A percentile compares a stretch with the other conserved stretches of the same genome.
Conservation (phyloP, 257 asterid genomes). For the Lycium barbarum region DNA sequence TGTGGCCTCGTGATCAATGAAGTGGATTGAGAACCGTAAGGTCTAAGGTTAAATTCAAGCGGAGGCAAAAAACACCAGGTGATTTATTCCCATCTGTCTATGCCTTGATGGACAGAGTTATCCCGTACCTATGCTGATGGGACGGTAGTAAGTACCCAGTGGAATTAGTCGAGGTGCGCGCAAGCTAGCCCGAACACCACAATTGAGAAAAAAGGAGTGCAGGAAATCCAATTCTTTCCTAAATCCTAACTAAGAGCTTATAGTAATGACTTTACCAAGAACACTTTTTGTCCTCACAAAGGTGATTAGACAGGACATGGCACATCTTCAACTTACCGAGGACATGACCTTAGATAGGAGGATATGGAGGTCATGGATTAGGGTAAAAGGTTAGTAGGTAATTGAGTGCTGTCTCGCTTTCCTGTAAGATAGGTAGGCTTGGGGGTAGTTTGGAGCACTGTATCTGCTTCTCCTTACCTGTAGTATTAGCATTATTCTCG, state of each 20-base stretch:
- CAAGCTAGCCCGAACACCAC: background rate
- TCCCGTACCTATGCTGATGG: background rate
- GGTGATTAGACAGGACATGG: no score
- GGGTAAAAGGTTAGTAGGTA: no score
- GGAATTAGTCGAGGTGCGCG: background rate
- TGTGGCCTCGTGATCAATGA: background rate
- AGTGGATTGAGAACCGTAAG: background rate
- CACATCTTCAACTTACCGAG: no score
- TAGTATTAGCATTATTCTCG: no score
- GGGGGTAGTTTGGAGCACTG: no score
- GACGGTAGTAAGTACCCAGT: background rate
- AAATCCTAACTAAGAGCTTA: background rate
- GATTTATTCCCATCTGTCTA: background rate
- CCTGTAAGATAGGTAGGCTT: no score
- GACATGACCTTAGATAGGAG: no score
- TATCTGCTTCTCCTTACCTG: no score
- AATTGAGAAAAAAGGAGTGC: background rate
- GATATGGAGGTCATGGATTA: no score
- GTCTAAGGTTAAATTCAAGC: background rate
- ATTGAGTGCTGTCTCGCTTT: no score
- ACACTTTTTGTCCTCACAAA: background rate
- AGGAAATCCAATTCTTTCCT: background rate
- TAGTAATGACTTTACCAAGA: background rate
- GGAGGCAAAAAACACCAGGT: background rate
- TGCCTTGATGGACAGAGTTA: background rate